Evolutionary conservation across 179 eudicot genomes (phyloP), one percentile per base, ranked within the genome.

Genomic region (Patellifolia procumbens): DNA sequence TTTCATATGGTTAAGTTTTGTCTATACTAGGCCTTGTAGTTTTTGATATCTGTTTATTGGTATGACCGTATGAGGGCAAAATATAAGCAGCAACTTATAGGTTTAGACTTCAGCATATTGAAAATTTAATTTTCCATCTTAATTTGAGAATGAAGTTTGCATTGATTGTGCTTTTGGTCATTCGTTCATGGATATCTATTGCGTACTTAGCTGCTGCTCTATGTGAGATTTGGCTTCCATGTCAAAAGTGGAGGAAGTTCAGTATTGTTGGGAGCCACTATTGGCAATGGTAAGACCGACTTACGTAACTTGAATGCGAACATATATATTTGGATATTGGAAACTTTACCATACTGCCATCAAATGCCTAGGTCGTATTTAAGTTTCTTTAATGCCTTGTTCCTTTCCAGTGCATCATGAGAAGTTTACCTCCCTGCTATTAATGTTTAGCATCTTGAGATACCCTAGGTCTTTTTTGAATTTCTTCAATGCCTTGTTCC

Each of bases 201-300:
- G 95, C 89, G 46, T 93, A 93, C 46, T 60, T 87, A 53, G 82
- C 85, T 46, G 91, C 97, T 63, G 97, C 98, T 43, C 76, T 92
- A 81, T 90, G 93, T 81, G 97, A 90, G 82, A 90, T 93, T 78
- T 93, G 98, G 98, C 89, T 93, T 85, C 91, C 97, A 10, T 75
- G 84, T 83, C 84, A 80, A 76, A 88, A 72, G 81, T 70, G 79
- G 83, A 87, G 74, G 64, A 83, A 81, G 73, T 78, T 76, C 68
- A 48, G 81, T 15, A 77, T 78, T 26, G 52, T 78, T 37, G 86
- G 82, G 75, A 87, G 80, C 71, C 87, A 82, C 81, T 79, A 75
- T 65, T 83, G 84, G 88, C 98, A 93, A 60, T 91, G 98, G 98
- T 93, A 83, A 89, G 92, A 39, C 74, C 46, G 2, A 76, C 39